Evolutionary conservation across 2,329 filamentous ascomycete genomes (phyloP).

Genomic region (Calcarisporium arbuscula): DNA sequence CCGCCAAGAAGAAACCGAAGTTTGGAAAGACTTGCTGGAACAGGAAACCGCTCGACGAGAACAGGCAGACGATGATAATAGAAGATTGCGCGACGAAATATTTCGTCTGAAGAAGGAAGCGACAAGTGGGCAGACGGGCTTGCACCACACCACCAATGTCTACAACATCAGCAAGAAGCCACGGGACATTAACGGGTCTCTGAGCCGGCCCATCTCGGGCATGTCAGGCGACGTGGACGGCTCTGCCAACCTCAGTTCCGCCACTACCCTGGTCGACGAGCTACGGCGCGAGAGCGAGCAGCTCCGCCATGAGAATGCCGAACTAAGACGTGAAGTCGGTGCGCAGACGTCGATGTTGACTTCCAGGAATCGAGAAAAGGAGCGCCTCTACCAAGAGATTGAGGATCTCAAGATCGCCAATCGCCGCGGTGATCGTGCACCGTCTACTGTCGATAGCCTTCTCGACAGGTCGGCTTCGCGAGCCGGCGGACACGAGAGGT

Average conservation of each 20-base stretch:
- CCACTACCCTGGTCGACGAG: slow-evolving; percentile 71
- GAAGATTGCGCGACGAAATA: slow-evolving; percentile 75
- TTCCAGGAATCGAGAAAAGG: slow-evolving; percentile 90
- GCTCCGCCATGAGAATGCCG: slow-evolving; percentile 84
- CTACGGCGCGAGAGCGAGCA: slow-evolving; percentile 63
- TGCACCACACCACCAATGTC: slow-evolving; percentile 59
- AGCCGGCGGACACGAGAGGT: slow-evolving; percentile 60
- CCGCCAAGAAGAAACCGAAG: slow-evolving; percentile 63
- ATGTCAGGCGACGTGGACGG: slow-evolving; percentile 45
- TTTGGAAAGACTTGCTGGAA: slow-evolving; percentile 92
- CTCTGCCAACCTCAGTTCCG: slow-evolving; percentile 46
- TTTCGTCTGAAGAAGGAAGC: slow-evolving; percentile 63
- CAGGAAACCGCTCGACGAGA: slow-evolving; percentile 85
- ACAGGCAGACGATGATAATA: slow-evolving; percentile 84
- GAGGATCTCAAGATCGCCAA: slow-evolving; percentile 90
- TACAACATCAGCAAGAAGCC: slow-evolving; percentile 57
- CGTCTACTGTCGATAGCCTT: slow-evolving; percentile 76
- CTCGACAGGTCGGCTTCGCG: slow-evolving; percentile 91
- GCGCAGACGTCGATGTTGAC: slow-evolving; percentile 97
- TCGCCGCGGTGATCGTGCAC: slow-evolving; percentile 58
- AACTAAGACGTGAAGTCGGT: slow-evolving; percentile 83
- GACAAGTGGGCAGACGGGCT: slow-evolving; percentile 24
- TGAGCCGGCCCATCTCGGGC: slow-evolving; percentile 43
- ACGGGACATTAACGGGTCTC: slow-evolving; percentile 34
- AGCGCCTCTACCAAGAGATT: slow-evolving; percentile 91